phyloP scores from a whole-genome alignment of 1,284 basidiomycete genomes.

The Moesziomyces parantarcticus region DNA sequence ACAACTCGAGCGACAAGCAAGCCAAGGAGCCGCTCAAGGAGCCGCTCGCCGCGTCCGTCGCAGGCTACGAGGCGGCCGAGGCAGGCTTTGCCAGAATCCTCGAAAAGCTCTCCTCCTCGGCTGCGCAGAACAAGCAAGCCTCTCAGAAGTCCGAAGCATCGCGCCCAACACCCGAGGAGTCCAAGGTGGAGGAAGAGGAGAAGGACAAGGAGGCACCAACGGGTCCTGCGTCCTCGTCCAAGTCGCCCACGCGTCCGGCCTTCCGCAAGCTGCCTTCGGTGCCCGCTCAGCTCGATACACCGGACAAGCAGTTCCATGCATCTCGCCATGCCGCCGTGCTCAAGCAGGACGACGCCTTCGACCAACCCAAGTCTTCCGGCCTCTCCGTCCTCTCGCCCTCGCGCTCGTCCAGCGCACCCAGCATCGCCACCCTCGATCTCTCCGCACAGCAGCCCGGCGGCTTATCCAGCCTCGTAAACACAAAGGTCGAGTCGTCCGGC shows the following conservation, averaged over 20 bases:
- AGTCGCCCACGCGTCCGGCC: conserved; percentile 1
- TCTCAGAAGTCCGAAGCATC: background rate
- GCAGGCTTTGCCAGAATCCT: conserved; percentile 19
- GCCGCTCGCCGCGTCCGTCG: background rate
- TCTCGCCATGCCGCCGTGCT: conserved; percentile 21
- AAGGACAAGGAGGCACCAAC: background rate
- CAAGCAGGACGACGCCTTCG: conserved; percentile 25
- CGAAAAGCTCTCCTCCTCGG: conserved; percentile 27
- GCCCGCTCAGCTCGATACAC: conserved; percentile 8
- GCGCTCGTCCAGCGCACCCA: conserved; percentile 25
- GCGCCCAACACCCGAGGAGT: background rate
- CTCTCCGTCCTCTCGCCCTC: conserved; percentile 39
- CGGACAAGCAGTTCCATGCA: conserved; percentile 27
- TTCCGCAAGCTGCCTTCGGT: conserved; percentile 18
- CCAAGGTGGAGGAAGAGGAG: background rate
- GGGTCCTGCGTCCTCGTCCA: background rate
- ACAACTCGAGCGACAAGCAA: background rate
- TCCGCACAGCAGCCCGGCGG: conserved; percentile 37
- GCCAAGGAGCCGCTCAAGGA: background rate
- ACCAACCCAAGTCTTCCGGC: conserved; percentile 32
- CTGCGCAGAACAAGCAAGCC: conserved; percentile 10
- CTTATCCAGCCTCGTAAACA: conserved; percentile 23
- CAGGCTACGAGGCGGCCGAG: conserved; percentile 24
- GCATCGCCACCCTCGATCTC: conserved; percentile 36
- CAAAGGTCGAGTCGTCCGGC: conserved; percentile 36